phyloP scores from a whole-genome alignment of 805 yeast genomes.

The Starmerella apicola region DNA sequence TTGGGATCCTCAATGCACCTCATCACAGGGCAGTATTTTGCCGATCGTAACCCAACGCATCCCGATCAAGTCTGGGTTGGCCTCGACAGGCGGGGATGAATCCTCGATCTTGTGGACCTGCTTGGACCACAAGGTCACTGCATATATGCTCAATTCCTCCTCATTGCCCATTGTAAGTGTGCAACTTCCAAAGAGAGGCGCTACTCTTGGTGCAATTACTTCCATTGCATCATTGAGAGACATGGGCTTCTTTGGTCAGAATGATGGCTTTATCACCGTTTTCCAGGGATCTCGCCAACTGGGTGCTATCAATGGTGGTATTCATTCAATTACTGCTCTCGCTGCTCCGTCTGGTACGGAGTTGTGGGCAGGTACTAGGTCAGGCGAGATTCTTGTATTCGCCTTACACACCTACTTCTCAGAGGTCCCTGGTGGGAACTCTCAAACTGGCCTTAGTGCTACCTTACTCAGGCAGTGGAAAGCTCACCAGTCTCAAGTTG shows the following conservation, averaged over 20 bases:
- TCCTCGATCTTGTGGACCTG: conserved; percentile 27
- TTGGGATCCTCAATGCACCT: conserved; percentile 26
- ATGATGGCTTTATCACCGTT: conserved; percentile 29
- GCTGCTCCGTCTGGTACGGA: conserved; percentile 15
- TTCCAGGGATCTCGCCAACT: conserved; percentile 20
- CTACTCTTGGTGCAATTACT: conserved; percentile 12
- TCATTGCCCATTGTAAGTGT: conserved; percentile 13
- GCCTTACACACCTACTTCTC: conserved; percentile 15
- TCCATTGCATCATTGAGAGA: conserved; percentile 21
- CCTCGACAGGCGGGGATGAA: conserved; percentile 6
- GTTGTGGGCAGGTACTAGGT: conserved; percentile 30
- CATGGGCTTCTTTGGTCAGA: conserved; percentile 30
- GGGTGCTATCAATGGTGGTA: conserved; percentile 25
- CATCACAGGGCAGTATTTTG: conserved; percentile 8
- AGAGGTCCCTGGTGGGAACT: not conserved
- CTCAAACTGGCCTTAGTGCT: conserved; percentile 23
- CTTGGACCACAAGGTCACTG: conserved; percentile 24
- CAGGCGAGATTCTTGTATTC: conserved; percentile 29
- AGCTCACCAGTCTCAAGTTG: conserved; percentile 27
- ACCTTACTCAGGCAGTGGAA: conserved; percentile 29
- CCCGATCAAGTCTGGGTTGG: not conserved
- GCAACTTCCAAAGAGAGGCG: conserved; percentile 14
- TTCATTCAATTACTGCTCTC: conserved; percentile 25
- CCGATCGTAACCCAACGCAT: conserved; percentile 16
- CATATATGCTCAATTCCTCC: conserved; percentile 23